Conservation (phyloP, 805 yeast species). For the Monosporozyma solicola region DNA sequence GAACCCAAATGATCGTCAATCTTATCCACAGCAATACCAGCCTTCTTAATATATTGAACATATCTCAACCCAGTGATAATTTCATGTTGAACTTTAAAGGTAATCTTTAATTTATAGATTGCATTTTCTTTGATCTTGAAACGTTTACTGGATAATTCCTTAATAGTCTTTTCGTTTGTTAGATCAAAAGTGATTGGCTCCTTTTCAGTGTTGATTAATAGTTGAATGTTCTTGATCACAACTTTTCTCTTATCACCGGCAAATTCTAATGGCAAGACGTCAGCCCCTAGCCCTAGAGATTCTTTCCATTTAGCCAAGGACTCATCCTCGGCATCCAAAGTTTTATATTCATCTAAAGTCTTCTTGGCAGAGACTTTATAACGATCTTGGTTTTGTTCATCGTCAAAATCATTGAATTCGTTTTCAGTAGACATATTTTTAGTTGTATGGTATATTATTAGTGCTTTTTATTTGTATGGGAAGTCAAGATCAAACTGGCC, state of each 20-base stretch:
- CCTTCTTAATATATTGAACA: constrained; percentile 73
- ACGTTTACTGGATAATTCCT: constrained; percentile 50
- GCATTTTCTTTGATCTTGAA: constrained; percentile 75
- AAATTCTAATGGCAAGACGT: constrained; percentile 49
- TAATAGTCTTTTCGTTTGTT: constrained; percentile 51
- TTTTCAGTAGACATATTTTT: constrained; percentile 30
- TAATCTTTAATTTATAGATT: constrained; percentile 59
- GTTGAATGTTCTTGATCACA: constrained; percentile 67
- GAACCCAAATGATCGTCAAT: constrained; percentile 84
- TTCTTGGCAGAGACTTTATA: constrained; percentile 45
- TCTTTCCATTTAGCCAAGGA: constrained; percentile 87
- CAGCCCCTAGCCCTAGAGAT: constrained; percentile 65
- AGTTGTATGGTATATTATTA: neutral
- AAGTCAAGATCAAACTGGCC: no score
- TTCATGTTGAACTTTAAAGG: constrained; percentile 81
- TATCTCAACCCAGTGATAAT: constrained; percentile 86
- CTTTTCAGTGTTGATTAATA: constrained; percentile 56
- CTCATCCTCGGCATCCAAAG: constrained; percentile 83
- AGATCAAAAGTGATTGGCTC: constrained; percentile 59
- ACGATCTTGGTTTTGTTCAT: constrained; percentile 20
- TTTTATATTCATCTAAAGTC: constrained; percentile 72
- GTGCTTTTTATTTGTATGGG: neutral
- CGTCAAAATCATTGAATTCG: constrained; percentile 23
- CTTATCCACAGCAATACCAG: constrained; percentile 81
- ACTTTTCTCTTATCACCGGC: constrained; percentile 70